Conservation (phyloP, 768 basidiomycete genomes). For the Pleurotus platypus region DNA sequence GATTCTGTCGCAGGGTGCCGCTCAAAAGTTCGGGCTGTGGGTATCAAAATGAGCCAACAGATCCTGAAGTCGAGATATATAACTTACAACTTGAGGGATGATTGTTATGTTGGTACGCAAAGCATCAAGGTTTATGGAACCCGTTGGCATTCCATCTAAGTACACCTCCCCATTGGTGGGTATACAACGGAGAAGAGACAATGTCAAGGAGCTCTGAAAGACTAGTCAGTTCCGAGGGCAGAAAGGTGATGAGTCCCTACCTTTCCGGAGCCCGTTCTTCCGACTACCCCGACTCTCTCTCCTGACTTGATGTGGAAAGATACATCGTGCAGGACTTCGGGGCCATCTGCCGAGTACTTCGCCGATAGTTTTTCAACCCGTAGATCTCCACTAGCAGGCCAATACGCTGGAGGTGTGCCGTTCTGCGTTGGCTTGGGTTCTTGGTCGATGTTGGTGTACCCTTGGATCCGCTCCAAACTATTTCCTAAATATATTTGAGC, state of each 20-base stretch:
- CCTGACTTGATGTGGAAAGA: slow-evolving; percentile 53
- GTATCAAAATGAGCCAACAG: too few relatives aligned
- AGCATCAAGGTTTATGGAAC: slow-evolving; percentile 47
- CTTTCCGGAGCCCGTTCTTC: slow-evolving; percentile 25
- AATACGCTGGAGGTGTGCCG: slow-evolving; percentile 51
- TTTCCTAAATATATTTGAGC: slow-evolving; percentile 26
- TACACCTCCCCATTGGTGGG: slow-evolving; percentile 48
- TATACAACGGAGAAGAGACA: slow-evolving; percentile 52
- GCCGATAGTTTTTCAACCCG: slow-evolving; percentile 50
- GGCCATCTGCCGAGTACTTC: slow-evolving; percentile 42
- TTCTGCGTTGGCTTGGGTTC: slow-evolving; percentile 29
- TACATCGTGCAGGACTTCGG: slow-evolving; percentile 43
- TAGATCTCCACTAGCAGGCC: slow-evolving; percentile 54
- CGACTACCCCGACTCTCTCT: slow-evolving; percentile 48
- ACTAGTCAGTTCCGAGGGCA: neutral
- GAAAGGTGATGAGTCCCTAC: slow-evolving; percentile 22
- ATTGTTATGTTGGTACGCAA: slow-evolving; percentile 56
- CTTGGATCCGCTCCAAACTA: slow-evolving; percentile 56
- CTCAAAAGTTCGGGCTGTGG: slow-evolving; percentile 9
- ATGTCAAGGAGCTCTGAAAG: slow-evolving; percentile 28
- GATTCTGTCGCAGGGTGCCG: slow-evolving; percentile 11
- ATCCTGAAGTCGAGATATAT: neutral
- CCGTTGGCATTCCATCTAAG: slow-evolving; percentile 48
- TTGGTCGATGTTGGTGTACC: slow-evolving; percentile 41
- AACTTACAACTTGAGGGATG: slow-evolving; percentile 41